Conservation (phyloP, 2,329 filamentous ascomycete species). For the Penicillium sp. region DNA sequence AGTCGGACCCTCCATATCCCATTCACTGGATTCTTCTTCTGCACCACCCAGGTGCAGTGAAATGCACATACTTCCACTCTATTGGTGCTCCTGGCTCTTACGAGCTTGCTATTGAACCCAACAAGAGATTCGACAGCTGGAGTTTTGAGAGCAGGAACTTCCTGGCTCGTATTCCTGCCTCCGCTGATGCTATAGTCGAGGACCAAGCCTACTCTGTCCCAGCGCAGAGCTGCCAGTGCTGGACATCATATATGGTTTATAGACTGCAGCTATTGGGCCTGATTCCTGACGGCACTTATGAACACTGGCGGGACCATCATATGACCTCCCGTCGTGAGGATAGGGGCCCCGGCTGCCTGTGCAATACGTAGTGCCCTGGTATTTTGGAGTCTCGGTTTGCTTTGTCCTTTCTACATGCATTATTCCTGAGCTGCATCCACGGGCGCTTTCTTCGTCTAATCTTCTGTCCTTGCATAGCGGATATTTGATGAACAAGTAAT, state of each 20-base stretch:
- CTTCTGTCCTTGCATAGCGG: no score
- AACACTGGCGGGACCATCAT: neutral
- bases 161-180: neutral
- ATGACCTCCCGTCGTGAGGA: neutral
- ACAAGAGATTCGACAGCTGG: slow-evolving; percentile 1
- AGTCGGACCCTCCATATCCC: neutral
- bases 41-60: neutral
- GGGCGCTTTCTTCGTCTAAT: no score
- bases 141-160: neutral
- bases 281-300: neutral
- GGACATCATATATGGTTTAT: neutral
- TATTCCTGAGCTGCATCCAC: no score
- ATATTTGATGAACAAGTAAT: no score
- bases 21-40: slow-evolving; percentile 6
- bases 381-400: neutral
- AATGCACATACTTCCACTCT: slow-evolving; percentile 1
- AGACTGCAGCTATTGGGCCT: neutral
- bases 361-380: neutral
- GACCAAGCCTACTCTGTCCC: neutral
- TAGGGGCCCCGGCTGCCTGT: neutral
- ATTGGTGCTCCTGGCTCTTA: neutral
- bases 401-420: neutral
- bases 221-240: slow-evolving; percentile 5
- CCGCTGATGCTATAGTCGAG: neutral
- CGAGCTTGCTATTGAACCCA: neutral